phyloP scores from a whole-genome alignment of 2,329 filamentous ascomycete species.

The Zasmidium cellare region DNA sequence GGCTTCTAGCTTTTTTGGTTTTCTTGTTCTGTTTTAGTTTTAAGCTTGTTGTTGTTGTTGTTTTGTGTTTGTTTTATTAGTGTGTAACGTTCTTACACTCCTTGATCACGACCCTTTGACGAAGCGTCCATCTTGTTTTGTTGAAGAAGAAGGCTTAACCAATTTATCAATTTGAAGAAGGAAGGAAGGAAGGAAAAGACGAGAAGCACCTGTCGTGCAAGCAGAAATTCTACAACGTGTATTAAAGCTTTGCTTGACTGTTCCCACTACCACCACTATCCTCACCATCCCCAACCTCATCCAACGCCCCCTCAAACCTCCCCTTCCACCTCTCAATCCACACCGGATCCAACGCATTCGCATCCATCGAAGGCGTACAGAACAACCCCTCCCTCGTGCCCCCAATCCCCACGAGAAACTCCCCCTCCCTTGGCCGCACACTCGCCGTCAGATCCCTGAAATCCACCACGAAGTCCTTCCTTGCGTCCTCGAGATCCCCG shows the following conservation, averaged over 20 bases:
- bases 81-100: slow-evolving; percentile 10
- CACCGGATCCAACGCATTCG: slow-evolving; percentile 30
- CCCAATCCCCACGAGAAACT: slow-evolving; percentile 47
- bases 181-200: background rate
- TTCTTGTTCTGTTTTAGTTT: slow-evolving; percentile 2
- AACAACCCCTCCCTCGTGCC: slow-evolving; percentile 40
- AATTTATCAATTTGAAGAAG: too few species aligned
- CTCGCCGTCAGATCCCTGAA: slow-evolving; percentile 38
- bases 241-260: background rate
- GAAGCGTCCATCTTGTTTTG: background rate
- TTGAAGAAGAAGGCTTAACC: too few species aligned
- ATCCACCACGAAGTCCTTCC: slow-evolving; percentile 42
- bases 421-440: slow-evolving; percentile 47
- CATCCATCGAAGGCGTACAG: slow-evolving; percentile 39
- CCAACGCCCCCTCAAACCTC: slow-evolving; percentile 25
- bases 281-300: slow-evolving; percentile 15
- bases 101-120: slow-evolving; percentile 7
- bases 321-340: slow-evolving; percentile 30
- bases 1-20: slow-evolving; percentile 9
- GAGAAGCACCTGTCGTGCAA: background rate
- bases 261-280: background rate
- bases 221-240: background rate
- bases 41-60: slow-evolving; percentile 4
- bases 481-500: slow-evolving; percentile 28
- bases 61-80: background rate